Evolutionary conservation across 2,329 filamentous ascomycete species (phyloP).

Genomic region (Fusarium dimerum): DNA sequence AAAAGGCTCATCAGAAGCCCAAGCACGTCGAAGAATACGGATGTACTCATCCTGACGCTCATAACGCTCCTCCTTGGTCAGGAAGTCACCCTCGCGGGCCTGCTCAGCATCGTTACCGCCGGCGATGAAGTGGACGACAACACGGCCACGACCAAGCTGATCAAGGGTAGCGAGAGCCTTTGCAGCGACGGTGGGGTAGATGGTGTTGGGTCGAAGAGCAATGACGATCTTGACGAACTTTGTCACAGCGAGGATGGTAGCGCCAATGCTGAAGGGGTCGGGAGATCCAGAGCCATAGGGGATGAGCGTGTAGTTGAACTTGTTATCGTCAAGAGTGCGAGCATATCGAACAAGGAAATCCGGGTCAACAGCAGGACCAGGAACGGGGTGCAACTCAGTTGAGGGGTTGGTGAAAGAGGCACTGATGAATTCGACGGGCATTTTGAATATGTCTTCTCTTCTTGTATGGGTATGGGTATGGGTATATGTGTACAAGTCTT

Average conservation of each 20-base stretch:
- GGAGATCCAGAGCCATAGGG: constrained; percentile 55
- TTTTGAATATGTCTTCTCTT: constrained; percentile 8
- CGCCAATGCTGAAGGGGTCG: constrained; percentile 53
- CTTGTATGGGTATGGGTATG: background rate
- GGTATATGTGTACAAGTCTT: too few relatives aligned
- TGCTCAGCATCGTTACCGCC: constrained; percentile 62
- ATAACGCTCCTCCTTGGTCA: constrained; percentile 59
- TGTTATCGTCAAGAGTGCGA: constrained; percentile 58
- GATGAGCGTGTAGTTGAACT: constrained; percentile 62
- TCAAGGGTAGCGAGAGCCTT: constrained; percentile 63
- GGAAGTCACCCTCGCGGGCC: constrained; percentile 60
- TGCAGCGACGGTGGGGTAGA: constrained; percentile 63
- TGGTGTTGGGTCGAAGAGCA: constrained; percentile 57
- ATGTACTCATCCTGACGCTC: constrained; percentile 62
- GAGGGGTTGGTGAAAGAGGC: constrained; percentile 58
- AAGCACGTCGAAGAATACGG: constrained; percentile 58
- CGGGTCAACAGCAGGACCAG: constrained; percentile 52
- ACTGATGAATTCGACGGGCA: constrained; percentile 58
- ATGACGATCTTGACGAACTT: constrained; percentile 64
- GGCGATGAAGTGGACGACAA: constrained; percentile 64
- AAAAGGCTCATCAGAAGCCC: constrained; percentile 57
- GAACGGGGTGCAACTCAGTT: constrained; percentile 55
- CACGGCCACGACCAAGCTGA: constrained; percentile 57
- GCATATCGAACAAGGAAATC: constrained; percentile 59
- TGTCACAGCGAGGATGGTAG: constrained; percentile 57